phyloP scores from a whole-genome alignment of 805 yeast species.

The Metschnikowia anglica region DNA sequence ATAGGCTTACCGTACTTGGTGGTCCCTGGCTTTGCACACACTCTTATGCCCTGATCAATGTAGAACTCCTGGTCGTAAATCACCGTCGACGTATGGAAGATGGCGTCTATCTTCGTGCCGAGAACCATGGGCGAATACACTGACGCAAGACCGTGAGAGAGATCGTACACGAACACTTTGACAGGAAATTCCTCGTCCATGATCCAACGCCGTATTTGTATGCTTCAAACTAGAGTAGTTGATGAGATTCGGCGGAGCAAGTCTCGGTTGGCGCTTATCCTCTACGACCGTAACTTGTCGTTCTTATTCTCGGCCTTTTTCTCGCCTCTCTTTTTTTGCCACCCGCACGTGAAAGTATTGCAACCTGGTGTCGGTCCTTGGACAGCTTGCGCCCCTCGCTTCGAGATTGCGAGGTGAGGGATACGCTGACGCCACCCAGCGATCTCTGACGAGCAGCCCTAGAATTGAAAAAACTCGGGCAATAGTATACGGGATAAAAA shows the following conservation, averaged over 20 bases:
- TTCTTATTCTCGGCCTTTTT: background rate
- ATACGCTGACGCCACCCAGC: too few relatives aligned
- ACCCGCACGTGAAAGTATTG: slow-evolving; percentile 7
- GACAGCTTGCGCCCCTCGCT: too few relatives aligned
- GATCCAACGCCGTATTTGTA: background rate
- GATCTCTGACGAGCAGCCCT: too few relatives aligned
- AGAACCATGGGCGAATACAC: slow-evolving; percentile 48
- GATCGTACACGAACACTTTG: slow-evolving; percentile 60
- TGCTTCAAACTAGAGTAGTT: background rate
- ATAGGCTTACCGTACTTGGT: slow-evolving; percentile 62
- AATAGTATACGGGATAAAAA: too few relatives aligned
- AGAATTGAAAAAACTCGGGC: too few relatives aligned
- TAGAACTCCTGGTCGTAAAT: slow-evolving; percentile 54
- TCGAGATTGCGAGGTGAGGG: too few relatives aligned
- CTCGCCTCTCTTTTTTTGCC: background rate
- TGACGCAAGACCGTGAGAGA: slow-evolving; percentile 61
- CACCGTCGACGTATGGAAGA: slow-evolving; percentile 65
- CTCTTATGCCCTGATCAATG: slow-evolving; percentile 57
- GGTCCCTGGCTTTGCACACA: slow-evolving; percentile 42
- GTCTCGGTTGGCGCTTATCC: too few relatives aligned
- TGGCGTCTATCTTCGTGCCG: slow-evolving; percentile 58
- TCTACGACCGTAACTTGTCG: background rate
- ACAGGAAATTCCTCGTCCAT: slow-evolving; percentile 33
- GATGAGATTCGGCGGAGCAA: too few relatives aligned
- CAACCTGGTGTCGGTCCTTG: background rate